phyloP scores from a whole-genome alignment of 2,329 filamentous ascomycete species.

The Cladophialophora exuberans region DNA sequence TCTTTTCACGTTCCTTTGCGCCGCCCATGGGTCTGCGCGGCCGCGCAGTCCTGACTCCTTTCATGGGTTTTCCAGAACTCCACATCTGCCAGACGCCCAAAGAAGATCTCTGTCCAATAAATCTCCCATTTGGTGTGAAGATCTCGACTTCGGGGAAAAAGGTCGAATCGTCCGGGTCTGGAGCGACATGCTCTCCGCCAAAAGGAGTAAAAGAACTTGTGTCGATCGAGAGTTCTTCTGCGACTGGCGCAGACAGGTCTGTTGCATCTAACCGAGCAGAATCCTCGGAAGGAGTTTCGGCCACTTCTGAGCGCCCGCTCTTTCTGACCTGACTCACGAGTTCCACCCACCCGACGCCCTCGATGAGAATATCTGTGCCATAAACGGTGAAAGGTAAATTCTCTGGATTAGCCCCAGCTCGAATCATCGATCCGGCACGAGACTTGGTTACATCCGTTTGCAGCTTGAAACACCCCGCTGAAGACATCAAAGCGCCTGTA shows the following conservation, averaged over 20 bases:
- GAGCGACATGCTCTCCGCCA: constrained; percentile 21
- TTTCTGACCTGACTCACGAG: constrained; percentile 78
- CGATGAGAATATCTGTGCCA: constrained; percentile 81
- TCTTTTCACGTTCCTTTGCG: constrained; percentile 25
- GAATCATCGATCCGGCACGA: constrained; percentile 74
- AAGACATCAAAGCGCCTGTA: constrained; percentile 59
- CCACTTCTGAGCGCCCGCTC: constrained; percentile 12
- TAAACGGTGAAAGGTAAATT: constrained; percentile 77
- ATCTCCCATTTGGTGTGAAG: constrained; percentile 82
- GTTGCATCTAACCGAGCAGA: neutral
- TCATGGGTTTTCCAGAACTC: constrained; percentile 20
- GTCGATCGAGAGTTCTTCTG: constrained; percentile 13
- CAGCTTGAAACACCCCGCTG: constrained; percentile 75
- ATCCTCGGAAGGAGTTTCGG: constrained; percentile 1
- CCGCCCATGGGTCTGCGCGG: constrained; percentile 28
- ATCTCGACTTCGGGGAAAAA: constrained; percentile 77
- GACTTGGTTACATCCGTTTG: constrained; percentile 81
- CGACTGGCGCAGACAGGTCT: constrained; percentile 11
- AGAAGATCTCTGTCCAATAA: constrained; percentile 56
- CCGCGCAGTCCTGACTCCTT: constrained; percentile 16
- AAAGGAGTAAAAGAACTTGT: constrained; percentile 27
- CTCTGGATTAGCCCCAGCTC: constrained; percentile 56
- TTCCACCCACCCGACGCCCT: constrained; percentile 93
- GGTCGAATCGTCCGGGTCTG: constrained; percentile 24
- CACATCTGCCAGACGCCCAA: constrained; percentile 26